Evolutionary conservation across 2,329 filamentous ascomycete species (phyloP).

Genomic region (Ampelomyces quisqualis): DNA sequence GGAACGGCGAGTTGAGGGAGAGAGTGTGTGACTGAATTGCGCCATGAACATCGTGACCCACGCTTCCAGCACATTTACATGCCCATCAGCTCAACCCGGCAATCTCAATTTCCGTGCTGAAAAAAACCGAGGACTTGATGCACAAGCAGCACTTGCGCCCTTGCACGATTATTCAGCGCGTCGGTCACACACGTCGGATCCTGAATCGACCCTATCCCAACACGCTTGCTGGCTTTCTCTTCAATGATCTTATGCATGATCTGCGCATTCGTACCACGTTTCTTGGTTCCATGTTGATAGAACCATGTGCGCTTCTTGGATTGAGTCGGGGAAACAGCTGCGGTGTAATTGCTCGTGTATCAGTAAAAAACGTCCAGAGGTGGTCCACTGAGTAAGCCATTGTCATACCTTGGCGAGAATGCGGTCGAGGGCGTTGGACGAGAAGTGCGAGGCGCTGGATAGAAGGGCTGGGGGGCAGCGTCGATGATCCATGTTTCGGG

Average conservation of each 20-base stretch:
- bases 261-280: no score
- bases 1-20: neutral
- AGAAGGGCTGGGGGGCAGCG: neutral
- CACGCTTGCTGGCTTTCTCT: no score
- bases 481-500: constrained; percentile 3
- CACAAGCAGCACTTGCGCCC: constrained; percentile 1
- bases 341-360: constrained; percentile 2
- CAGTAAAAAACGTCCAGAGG: constrained; percentile 1
- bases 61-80: constrained; percentile 2
- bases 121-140: constrained; percentile 3
- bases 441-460: neutral
- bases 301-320: constrained; percentile 4
- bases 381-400: constrained; percentile 3
- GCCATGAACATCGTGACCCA: neutral
- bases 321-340: neutral
- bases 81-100: neutral
- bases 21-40: neutral
- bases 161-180: neutral
- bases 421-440: neutral
- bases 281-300: neutral
- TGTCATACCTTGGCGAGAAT: neutral
- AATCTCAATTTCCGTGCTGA: neutral
- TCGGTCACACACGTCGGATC: neutral
- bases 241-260: no score
- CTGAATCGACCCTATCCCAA: no score